Evolutionary conservation across 495 filamentous ascomycete genomes (phyloP).

Genomic region (Platismatia glauca): DNA sequence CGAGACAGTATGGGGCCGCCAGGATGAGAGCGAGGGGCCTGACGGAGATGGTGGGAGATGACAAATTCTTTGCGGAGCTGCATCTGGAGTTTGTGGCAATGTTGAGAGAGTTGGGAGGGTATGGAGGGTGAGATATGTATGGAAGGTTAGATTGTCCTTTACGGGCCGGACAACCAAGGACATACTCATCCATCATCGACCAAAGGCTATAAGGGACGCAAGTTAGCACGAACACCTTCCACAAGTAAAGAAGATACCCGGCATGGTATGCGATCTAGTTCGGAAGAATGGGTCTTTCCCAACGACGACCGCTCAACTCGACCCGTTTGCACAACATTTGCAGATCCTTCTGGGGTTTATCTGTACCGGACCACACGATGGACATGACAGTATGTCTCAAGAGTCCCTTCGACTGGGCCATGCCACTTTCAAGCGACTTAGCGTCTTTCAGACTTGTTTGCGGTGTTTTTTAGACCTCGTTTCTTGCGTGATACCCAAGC

Average conservation of each 20-base stretch:
- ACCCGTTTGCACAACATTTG: neutral
- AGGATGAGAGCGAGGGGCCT: conserved; percentile 62
- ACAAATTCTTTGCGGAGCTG: conserved; percentile 80
- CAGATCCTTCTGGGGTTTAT: neutral
- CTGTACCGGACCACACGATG: neutral
- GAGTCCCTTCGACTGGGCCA: neutral
- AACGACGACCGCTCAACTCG: neutral
- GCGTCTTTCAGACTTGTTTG: neutral
- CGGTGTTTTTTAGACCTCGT: conserved; percentile 1
- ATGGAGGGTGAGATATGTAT: conserved; percentile 28
- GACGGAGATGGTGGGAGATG: conserved; percentile 76
- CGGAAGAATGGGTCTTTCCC: neutral
- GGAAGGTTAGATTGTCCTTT: neutral
- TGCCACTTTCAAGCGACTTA: neutral
- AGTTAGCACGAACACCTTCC: neutral
- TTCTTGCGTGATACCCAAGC: conserved; percentile 15
- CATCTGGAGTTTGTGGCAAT: conserved; percentile 72
- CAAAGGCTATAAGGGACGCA: neutral
- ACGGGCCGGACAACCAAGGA: neutral
- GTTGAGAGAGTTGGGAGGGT: conserved; percentile 52
- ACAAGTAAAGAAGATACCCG: neutral
- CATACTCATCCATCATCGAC: neutral
- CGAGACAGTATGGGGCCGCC: conserved; percentile 38
- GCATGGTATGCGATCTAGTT: neutral
- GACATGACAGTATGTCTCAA: neutral